Evolutionary conservation across 176 grass and related monocot genomes (phyloP).

Genomic region (Neostapfia colusana): DNA sequence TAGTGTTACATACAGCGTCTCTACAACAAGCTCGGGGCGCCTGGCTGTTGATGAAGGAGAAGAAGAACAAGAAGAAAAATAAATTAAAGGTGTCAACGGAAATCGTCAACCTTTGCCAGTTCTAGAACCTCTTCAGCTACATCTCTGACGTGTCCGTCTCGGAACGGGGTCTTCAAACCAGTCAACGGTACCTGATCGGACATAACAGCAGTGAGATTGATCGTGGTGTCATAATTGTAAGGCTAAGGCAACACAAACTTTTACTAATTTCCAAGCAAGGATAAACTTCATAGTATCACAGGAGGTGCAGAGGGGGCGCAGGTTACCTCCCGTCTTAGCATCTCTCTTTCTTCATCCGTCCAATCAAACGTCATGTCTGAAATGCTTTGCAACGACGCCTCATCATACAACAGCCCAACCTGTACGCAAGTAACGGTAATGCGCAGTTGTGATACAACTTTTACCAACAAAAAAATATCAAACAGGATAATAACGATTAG

Average conservation of each 20-base stretch:
- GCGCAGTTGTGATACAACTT: too few species aligned
- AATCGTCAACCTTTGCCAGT: slow-evolving; percentile 63
- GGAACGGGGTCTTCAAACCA: slow-evolving; percentile 89
- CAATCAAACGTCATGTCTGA: slow-evolving; percentile 90
- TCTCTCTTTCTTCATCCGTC: slow-evolving; percentile 89
- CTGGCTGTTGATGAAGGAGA: too few species aligned
- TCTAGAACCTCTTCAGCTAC: slow-evolving; percentile 87
- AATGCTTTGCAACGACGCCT: slow-evolving; percentile 77
- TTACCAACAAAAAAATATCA: neutral
- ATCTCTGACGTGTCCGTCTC: slow-evolving; percentile 77
- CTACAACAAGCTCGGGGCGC: too few species aligned
- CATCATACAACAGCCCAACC: slow-evolving; percentile 90
- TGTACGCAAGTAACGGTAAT: slow-evolving; percentile 26
- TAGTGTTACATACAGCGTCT: slow-evolving; percentile 16
- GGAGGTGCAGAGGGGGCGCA: too few species aligned
- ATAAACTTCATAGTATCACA: too few species aligned
- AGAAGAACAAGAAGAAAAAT: too few species aligned
- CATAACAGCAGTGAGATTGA: neutral
- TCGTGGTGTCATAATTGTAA: too few species aligned
- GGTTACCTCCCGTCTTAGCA: slow-evolving; percentile 74
- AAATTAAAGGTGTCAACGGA: neutral
- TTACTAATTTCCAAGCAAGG: too few species aligned
- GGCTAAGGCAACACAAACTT: too few species aligned
- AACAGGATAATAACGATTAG: neutral
- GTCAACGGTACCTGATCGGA: slow-evolving; percentile 67